Evolutionary conservation across 1,284 basidiomycete species (phyloP).

Genomic region (Sporisorium graminicola): DNA sequence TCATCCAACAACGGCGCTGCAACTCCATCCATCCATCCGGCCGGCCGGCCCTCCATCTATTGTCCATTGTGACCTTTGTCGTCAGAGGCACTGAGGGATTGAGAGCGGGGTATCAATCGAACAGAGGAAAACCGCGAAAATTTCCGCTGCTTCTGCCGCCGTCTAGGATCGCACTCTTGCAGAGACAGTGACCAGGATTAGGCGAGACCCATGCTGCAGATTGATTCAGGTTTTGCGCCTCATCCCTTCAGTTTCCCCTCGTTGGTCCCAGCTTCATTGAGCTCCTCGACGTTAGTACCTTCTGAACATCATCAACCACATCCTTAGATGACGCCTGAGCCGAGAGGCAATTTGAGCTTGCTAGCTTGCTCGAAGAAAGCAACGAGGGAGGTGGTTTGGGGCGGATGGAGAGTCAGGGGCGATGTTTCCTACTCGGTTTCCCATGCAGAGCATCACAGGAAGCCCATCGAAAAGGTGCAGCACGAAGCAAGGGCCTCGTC

Average conservation of each 20-base stretch:
- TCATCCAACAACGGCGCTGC: neutral
- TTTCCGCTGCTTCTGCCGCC: neutral
- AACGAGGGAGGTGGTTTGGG: neutral
- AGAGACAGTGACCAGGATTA: neutral
- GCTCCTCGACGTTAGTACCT: neutral
- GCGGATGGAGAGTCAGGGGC: neutral
- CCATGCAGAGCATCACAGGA: neutral
- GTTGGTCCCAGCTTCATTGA: neutral
- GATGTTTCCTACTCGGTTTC: neutral
- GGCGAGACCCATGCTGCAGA: constrained; percentile 7
- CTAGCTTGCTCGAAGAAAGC: neutral
- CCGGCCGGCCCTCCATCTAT: too few species aligned
- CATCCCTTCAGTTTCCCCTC: neutral
- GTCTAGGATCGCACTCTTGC: neutral
- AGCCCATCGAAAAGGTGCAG: neutral
- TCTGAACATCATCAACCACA: neutral
- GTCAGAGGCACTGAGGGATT: neutral
- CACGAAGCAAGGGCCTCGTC: constrained; percentile 9
- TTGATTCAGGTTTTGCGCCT: neutral
- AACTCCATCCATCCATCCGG: constrained; percentile 1
- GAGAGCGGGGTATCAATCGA: constrained; percentile 4
- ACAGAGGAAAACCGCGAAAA: neutral
- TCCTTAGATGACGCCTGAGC: neutral
- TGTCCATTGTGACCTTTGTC: neutral
- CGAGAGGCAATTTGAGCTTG: neutral